Conservation (phyloP, 75 land plant genomes). For the Selaginella tamariscina region DNA sequence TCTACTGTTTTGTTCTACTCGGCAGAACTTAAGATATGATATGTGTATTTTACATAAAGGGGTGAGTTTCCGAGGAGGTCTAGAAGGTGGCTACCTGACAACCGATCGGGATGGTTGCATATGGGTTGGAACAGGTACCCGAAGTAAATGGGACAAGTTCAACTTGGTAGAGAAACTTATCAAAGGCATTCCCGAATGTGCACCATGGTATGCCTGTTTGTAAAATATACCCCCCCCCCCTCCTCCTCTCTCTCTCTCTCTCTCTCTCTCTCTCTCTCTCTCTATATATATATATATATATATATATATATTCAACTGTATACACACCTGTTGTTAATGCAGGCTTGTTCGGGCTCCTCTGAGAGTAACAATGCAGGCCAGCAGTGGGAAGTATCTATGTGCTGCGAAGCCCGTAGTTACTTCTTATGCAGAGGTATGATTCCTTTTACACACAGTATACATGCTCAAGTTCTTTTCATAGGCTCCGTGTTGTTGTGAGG, state of each 20-base stretch:
- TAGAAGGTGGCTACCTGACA: background rate
- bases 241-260: background rate
- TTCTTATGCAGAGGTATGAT: slow-evolving; percentile 9
- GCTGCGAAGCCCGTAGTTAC: slow-evolving; percentile 3
- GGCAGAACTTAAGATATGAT: background rate
- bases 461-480: background rate
- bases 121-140: background rate
- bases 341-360: slow-evolving; percentile 2
- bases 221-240: too few species aligned
- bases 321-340: background rate
- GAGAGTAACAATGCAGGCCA: slow-evolving; percentile 10
- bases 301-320: too few species aligned
- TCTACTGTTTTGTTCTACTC: background rate
- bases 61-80: background rate
- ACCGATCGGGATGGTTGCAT: background rate
- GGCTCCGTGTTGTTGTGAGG: slow-evolving; percentile 14
- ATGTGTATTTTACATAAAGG: background rate
- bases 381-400: slow-evolving; percentile 5
- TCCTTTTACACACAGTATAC: background rate
- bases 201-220: background rate
- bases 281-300: too few species aligned
- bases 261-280: too few species aligned
- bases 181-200: background rate
- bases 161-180: background rate
- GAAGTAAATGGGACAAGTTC: background rate